Percentiles rank a stretch among this genome's conserved stretches.
Conservation (phyloP, 495 filamentous ascomycete genomes). For the Lepraria neglecta region DNA sequence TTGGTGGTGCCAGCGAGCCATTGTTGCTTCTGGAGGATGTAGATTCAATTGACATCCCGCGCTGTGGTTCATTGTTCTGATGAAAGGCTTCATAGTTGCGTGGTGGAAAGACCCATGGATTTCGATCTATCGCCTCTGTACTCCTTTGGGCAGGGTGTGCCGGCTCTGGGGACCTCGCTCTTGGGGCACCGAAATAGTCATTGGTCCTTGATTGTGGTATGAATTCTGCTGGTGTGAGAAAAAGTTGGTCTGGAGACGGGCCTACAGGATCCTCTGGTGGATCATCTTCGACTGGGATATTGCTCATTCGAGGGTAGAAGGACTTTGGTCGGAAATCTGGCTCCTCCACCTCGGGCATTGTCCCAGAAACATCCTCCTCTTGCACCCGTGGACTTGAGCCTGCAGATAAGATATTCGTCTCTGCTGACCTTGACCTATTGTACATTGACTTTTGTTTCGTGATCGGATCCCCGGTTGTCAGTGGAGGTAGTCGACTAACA, state of each 20-base stretch:
- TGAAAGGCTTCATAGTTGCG: slow-evolving; percentile 10
- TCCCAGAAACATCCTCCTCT: slow-evolving; percentile 31
- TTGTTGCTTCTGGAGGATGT: slow-evolving; percentile 41
- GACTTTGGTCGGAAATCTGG: slow-evolving; percentile 61
- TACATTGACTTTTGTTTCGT: slow-evolving; percentile 65
- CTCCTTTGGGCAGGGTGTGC: slow-evolving; percentile 20
- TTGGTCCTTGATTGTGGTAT: slow-evolving; percentile 13
- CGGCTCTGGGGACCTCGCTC: slow-evolving; percentile 47
- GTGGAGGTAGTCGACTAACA: slow-evolving; percentile 76
- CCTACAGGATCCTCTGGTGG: slow-evolving; percentile 26
- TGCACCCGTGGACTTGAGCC: slow-evolving; percentile 38
- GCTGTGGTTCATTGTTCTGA: slow-evolving; percentile 29
- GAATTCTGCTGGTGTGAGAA: slow-evolving; percentile 18
- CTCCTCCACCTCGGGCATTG: slow-evolving; percentile 53
- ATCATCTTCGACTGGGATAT: slow-evolving; percentile 50
- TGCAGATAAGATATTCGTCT: slow-evolving; percentile 30
- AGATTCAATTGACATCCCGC: slow-evolving; percentile 43
- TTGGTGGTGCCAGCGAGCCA: slow-evolving; percentile 48
- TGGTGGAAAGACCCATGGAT: slow-evolving; percentile 6
- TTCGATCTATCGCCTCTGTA: slow-evolving; percentile 13
- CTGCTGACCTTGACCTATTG: slow-evolving; percentile 52
- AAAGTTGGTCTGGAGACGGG: slow-evolving; percentile 15
- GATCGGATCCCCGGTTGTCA: slow-evolving; percentile 71
- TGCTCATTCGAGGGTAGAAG: slow-evolving; percentile 67
- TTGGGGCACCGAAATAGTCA: slow-evolving; percentile 41